These are phyloP conservation scores for Myxozyma monticola DNA, from an alignment of 805 yeast genomes.

Conservation along the genomic window DNA sequence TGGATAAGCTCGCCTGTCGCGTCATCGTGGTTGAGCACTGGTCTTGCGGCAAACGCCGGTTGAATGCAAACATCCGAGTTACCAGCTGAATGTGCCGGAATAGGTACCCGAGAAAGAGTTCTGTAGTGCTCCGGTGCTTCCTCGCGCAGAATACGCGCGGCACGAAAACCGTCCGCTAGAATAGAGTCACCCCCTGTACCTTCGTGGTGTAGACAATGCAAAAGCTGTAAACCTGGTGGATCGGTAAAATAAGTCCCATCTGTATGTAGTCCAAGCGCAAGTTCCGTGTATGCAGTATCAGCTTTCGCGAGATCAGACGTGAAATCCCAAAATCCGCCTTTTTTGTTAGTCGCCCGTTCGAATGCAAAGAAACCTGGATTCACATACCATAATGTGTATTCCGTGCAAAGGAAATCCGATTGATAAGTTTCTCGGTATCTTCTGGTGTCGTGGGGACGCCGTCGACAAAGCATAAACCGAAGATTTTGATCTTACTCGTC, in stretches of 20 bases:
- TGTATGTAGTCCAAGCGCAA: conserved; percentile 64
- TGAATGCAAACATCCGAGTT: conserved; percentile 62
- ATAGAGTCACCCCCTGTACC: conserved; percentile 69
- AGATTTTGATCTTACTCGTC: conserved; percentile 52
- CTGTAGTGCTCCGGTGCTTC: conserved; percentile 54
- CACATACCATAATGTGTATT: conserved; percentile 61
- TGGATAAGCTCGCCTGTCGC: conserved; percentile 54
- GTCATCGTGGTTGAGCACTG: conserved; percentile 56
- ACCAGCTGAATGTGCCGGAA: conserved; percentile 77
- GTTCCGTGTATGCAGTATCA: conserved; percentile 71
- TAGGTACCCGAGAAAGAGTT: conserved; percentile 49
- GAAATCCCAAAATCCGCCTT: conserved; percentile 74
- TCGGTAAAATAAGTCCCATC: conserved; percentile 77
- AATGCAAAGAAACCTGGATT: neutral
- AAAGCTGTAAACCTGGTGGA: conserved; percentile 69
- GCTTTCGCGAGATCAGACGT: conserved; percentile 65
- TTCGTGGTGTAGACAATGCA: conserved; percentile 61
- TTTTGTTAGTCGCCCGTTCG: neutral
- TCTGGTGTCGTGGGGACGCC: conserved; percentile 61
- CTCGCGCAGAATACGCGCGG: conserved; percentile 52
- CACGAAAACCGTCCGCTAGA: conserved; percentile 63
- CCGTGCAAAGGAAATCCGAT: conserved; percentile 58
- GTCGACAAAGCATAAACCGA: conserved; percentile 63
- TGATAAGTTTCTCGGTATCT: conserved; percentile 58
- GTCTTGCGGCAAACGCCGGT: conserved; percentile 52